phyloP scores from a whole-genome alignment of 768 basidiomycete genomes.

The Tylopilus rubrobrunneus region DNA sequence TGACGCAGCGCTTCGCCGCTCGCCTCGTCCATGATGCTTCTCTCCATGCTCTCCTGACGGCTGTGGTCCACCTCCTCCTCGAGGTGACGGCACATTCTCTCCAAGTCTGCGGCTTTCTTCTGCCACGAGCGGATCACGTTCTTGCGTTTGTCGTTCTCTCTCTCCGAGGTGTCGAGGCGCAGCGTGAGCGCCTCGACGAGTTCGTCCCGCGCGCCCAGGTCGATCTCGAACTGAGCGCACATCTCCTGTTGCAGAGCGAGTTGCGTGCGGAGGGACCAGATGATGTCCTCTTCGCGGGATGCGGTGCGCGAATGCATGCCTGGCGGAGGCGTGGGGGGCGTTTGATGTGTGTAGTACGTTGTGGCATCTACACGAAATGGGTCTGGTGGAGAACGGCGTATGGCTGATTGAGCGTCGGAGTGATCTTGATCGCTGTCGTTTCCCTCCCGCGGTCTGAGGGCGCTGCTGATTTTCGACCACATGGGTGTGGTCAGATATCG shows the following conservation, averaged over 20 bases:
- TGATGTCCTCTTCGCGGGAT: constrained; percentile 68
- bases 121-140: constrained; percentile 57
- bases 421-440: constrained; percentile 19
- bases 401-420: constrained; percentile 24
- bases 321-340: constrained; percentile 60
- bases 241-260: constrained; percentile 72
- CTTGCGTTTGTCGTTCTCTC: constrained; percentile 60
- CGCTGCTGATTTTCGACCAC: constrained; percentile 63
- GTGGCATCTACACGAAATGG: constrained; percentile 71
- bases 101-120: constrained; percentile 74
- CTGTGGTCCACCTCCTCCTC: constrained; percentile 89
- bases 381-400: constrained; percentile 50
- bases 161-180: constrained; percentile 53
- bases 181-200: constrained; percentile 56
- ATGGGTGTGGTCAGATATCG: constrained; percentile 28
- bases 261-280: constrained; percentile 72
- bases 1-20: constrained; percentile 75
- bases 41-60: constrained; percentile 74
- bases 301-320: constrained; percentile 52
- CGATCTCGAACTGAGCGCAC: constrained; percentile 72
- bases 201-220: constrained; percentile 70
- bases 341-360: constrained; percentile 75
- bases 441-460: constrained; percentile 42
- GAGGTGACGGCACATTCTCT: constrained; percentile 57
- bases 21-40: constrained; percentile 81